A percentile compares a stretch with the other conserved stretches of the same genome.
These are phyloP conservation scores for Albugo laibachii DNA, from an alignment of 352 stramenopile species.

Conservation along the genomic window DNA sequence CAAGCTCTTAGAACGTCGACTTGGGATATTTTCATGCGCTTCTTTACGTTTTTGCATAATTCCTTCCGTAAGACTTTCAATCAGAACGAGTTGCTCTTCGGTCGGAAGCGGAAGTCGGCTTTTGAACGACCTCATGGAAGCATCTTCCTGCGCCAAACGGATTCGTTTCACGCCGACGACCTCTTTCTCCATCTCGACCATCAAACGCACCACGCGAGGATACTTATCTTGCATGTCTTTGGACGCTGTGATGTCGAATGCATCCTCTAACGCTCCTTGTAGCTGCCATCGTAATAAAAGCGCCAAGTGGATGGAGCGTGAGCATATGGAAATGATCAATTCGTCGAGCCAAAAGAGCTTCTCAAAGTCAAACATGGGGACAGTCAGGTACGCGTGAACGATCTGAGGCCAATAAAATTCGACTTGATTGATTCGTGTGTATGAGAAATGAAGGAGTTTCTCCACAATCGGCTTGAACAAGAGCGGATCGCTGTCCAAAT, in stretches of 20 bases:
- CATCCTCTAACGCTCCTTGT: conserved; percentile 72
- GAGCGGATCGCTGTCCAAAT: conserved; percentile 68
- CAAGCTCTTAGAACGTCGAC: background rate
- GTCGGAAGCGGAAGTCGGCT: conserved; percentile 56
- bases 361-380: conserved; percentile 79
- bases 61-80: conserved; percentile 56
- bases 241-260: conserved; percentile 48
- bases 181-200: conserved; percentile 74
- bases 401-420: conserved; percentile 86
- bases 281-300: conserved; percentile 72
- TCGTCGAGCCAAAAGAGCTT: conserved; percentile 83
- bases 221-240: conserved; percentile 79
- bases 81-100: conserved; percentile 69
- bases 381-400: conserved; percentile 70
- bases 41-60: conserved; percentile 39
- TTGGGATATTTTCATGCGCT: background rate
- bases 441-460: conserved; percentile 67
- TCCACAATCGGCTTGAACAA: conserved; percentile 78
- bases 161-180: conserved; percentile 50
- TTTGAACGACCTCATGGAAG: conserved; percentile 6
- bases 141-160: conserved; percentile 16
- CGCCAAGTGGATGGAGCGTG: conserved; percentile 67
- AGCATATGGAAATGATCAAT: conserved; percentile 72
- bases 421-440: conserved; percentile 79
- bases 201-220: conserved; percentile 53